These are phyloP conservation scores for Tuber borchii DNA, from an alignment of 495 filamentous ascomycete genomes.

Conservation along the genomic window DNA sequence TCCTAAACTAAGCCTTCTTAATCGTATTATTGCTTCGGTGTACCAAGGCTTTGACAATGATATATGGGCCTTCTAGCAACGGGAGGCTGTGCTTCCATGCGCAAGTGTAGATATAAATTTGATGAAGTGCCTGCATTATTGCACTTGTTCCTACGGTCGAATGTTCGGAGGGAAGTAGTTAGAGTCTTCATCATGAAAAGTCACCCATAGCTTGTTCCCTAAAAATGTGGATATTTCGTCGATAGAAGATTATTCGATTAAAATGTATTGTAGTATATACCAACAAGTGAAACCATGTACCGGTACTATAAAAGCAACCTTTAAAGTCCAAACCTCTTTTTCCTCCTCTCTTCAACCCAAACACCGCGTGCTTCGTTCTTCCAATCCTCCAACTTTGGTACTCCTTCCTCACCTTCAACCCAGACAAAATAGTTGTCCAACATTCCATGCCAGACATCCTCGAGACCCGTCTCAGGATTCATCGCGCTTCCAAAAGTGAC, in stretches of 20 bases:
- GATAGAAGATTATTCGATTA: neutral
- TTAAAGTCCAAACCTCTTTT: conserved; percentile 10
- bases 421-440: conserved; percentile 27
- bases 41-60: neutral
- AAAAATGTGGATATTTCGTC: neutral
- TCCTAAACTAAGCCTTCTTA: neutral
- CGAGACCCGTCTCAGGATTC: conserved; percentile 30
- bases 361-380: conserved; percentile 24
- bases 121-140: neutral
- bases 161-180: neutral
- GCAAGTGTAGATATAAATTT: neutral
- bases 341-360: conserved; percentile 29
- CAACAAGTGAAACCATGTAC: neutral
- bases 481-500: conserved; percentile 28
- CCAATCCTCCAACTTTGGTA: conserved; percentile 28
- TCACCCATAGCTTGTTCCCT: neutral
- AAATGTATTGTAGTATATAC: neutral
- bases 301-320: neutral
- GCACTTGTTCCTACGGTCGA: neutral
- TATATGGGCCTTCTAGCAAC: neutral
- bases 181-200: neutral
- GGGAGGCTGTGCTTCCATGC: neutral
- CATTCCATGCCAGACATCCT: conserved; percentile 40
- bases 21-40: neutral
- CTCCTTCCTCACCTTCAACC: conserved; percentile 22